Evolutionary conservation across 164 flowering plant genomes (phyloP).

Genomic region (Dillenia suffruticosa): DNA sequence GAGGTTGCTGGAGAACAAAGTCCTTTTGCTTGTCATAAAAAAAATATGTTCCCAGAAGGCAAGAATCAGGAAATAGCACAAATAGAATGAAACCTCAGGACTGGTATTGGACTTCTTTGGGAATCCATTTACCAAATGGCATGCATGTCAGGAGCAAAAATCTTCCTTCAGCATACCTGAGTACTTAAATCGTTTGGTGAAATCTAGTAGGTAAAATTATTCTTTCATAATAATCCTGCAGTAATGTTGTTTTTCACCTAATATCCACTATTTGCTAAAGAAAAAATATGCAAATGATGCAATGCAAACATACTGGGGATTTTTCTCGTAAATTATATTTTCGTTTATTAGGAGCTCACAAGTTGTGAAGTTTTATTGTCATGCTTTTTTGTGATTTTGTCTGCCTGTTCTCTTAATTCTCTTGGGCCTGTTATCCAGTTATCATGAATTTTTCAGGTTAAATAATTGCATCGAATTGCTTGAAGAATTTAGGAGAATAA

Average conservation of each 20-base stretch:
- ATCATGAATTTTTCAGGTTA: slow-evolving; percentile 45
- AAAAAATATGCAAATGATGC: too few relatives aligned
- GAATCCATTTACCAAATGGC: slow-evolving; percentile 27
- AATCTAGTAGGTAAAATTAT: slow-evolving; percentile 59
- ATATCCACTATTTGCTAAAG: not conserved
- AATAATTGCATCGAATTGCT: slow-evolving; percentile 64
- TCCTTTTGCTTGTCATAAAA: slow-evolving; percentile 22
- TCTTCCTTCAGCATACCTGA: slow-evolving; percentile 25
- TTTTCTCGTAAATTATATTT: not conserved
- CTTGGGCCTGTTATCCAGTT: slow-evolving; percentile 8
- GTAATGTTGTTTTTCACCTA: slow-evolving; percentile 3
- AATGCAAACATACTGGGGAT: too few relatives aligned
- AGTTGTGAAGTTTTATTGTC: not conserved
- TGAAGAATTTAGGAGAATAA: slow-evolving; percentile 63
- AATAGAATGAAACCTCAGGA: slow-evolving; percentile 15
- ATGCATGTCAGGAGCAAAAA: slow-evolving; percentile 15
- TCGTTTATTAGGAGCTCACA: not conserved
- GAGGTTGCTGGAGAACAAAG: slow-evolving; percentile 22
- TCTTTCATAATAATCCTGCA: not conserved
- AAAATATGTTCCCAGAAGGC: slow-evolving; percentile 21
- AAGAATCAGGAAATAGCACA: slow-evolving; percentile 20
- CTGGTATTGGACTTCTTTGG: slow-evolving; percentile 2
- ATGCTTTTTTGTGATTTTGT: not conserved
- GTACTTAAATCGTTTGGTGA: slow-evolving; percentile 50
- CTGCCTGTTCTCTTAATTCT: not conserved